These are phyloP conservation scores for Leishmania lainsoni DNA, from an alignment of 208 protist species.

Conservation along the genomic window DNA sequence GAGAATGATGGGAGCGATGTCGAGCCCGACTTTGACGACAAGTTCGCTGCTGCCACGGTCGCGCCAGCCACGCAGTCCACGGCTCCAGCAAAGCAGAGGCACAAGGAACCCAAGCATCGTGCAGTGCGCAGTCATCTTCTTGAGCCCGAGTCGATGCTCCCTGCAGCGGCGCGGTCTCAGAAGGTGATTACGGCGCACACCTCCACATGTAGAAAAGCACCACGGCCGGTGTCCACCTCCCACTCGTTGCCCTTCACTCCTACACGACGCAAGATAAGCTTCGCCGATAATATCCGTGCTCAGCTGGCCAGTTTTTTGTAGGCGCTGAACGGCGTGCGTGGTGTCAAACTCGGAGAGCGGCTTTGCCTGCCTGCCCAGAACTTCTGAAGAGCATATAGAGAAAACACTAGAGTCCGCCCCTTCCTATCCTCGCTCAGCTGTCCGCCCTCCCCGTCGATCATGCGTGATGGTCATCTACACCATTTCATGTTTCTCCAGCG, in stretches of 20 bases:
- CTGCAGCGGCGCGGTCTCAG: slow-evolving; percentile 13
- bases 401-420: slow-evolving; percentile 8
- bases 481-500: background rate
- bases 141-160: slow-evolving; percentile 15
- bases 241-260: slow-evolving; percentile 14
- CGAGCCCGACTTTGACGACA: background rate
- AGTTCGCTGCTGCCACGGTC: background rate
- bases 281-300: slow-evolving; percentile 28
- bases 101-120: background rate
- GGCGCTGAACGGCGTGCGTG: background rate
- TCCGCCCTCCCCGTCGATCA: background rate
- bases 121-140: slow-evolving; percentile 20
- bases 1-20: background rate
- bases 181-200: slow-evolving; percentile 28
- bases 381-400: background rate
- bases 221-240: background rate
- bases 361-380: no score
- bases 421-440: slow-evolving; percentile 4
- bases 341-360: background rate
- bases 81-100: background rate
- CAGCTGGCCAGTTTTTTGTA: slow-evolving; percentile 30
- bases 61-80: background rate
- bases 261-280: slow-evolving; percentile 4
- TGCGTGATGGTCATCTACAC: background rate
- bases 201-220: background rate